Evolutionary conservation across 495 filamentous ascomycete genomes (phyloP).

Genomic region (Penicillium taxi): DNA sequence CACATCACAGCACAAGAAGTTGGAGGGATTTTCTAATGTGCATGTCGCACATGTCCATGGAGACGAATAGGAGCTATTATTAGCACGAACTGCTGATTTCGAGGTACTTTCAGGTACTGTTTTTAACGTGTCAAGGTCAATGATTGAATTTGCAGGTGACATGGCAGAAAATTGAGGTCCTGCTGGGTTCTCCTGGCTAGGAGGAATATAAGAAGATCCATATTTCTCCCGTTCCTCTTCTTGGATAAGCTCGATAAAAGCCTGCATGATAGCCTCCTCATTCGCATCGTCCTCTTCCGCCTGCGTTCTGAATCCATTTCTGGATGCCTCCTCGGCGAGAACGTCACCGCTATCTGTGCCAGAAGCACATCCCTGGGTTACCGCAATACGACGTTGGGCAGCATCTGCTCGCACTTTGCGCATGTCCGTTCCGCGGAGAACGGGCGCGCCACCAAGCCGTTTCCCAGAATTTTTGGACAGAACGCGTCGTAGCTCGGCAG

Average conservation of each 20-base stretch:
- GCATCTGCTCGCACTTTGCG: slow-evolving; percentile 68
- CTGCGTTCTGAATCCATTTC: slow-evolving; percentile 71
- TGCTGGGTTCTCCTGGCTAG: slow-evolving; percentile 52
- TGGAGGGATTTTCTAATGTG: slow-evolving; percentile 71
- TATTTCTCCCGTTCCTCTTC: slow-evolving; percentile 72
- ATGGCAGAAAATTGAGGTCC: slow-evolving; percentile 47
- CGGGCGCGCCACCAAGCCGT: slow-evolving; percentile 60
- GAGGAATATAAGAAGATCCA: slow-evolving; percentile 55
- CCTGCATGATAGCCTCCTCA: slow-evolving; percentile 80
- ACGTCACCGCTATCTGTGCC: slow-evolving; percentile 47
- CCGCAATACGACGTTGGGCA: slow-evolving; percentile 57
- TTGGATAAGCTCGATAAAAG: slow-evolving; percentile 78
- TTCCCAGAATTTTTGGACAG: slow-evolving; percentile 59
- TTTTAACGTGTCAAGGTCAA: too few species aligned
- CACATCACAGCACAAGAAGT: slow-evolving; percentile 66
- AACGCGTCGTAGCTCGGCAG: slow-evolving; percentile 63
- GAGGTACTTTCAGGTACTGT: slow-evolving; percentile 15
- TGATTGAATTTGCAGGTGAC: too few species aligned
- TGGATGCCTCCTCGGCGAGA: slow-evolving; percentile 61
- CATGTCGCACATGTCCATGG: slow-evolving; percentile 73
- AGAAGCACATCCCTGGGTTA: slow-evolving; percentile 67
- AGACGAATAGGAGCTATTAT: slow-evolving; percentile 22
- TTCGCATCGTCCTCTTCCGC: slow-evolving; percentile 88
- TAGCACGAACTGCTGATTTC: not conserved
- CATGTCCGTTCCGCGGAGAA: slow-evolving; percentile 60